Base-by-base conservation (phyloP, 306 rosid genomes). In the Fragaria iinumae region DNA sequence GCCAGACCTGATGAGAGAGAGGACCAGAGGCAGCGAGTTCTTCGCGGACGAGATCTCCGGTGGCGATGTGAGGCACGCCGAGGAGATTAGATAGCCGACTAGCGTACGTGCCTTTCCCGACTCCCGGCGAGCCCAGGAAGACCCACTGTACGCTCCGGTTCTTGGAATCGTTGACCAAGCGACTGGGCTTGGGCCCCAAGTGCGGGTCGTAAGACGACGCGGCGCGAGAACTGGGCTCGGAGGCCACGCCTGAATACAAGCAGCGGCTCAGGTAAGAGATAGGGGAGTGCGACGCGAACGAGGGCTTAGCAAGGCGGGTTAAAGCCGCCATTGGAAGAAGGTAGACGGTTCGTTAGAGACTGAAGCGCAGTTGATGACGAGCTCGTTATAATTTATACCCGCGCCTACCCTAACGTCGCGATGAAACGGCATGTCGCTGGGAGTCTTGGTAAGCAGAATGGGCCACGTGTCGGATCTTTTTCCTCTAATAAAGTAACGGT, bases 41-140 rank as follows among this genome's bases (percentile, higher is more conserved):
- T 74, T 90, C 90, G 14, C 98, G 95, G 73, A 95, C 93, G 71
- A 95, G 99, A 88, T 95, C 97, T 18, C 97, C 97, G 29, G 97
- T 92, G 83, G 96, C 96, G 76, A 95, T 89, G 82, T 90, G 97
- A 64, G 99, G 97, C 3, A 90, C 87, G 14, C 89, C 88, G 48
- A 95, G 92, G 71, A 90, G 97, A 49, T 80, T 86, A n/a, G 82
- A 95, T 16, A 95, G 88, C 9, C 98, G 98, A 48, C 96, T 88
- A 2, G 98, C 93, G 67, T 92, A 90, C 8, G 99, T 95, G 1
- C 99, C 99, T 79, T 92, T 92, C 0, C 99, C 99, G 73, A 95
- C 97, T 78, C 99, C 98, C 4, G 99, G 96, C 44, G 91, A 92
- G 49, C 97, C 99, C 11, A 89, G 79, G 80, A 95, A 95, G 10